Conservation (phyloP, 2,329 filamentous ascomycete species). For the Ceratocystis destructans region DNA sequence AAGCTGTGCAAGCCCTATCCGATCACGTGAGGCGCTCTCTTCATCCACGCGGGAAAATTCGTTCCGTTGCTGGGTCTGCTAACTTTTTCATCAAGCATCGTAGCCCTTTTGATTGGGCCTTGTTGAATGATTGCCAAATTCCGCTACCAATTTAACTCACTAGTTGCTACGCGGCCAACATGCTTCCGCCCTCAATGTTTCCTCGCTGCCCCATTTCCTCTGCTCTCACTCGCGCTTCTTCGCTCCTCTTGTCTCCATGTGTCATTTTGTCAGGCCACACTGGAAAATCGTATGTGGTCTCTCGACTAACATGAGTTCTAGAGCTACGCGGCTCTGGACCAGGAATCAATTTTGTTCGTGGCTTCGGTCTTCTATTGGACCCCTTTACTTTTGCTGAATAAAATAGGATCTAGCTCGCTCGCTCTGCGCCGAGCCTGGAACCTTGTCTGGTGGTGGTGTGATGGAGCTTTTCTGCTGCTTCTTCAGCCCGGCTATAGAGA, state of each 20-base stretch:
- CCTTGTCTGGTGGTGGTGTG: background rate
- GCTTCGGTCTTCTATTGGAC: background rate
- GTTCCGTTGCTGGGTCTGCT: background rate
- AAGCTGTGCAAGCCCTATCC: background rate
- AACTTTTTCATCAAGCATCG: background rate
- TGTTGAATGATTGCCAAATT: background rate
- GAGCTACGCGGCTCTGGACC: background rate
- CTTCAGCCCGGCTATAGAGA: background rate
- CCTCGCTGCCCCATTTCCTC: background rate
- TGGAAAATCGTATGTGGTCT: background rate
- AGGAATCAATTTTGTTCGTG: background rate
- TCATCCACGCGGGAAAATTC: background rate
- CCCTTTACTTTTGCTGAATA: background rate
- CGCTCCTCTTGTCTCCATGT: background rate
- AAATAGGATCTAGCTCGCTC: background rate
- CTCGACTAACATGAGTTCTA: background rate
- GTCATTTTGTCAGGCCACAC: background rate
- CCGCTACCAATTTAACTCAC: background rate
- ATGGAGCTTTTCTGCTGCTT: background rate
- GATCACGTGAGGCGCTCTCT: background rate
- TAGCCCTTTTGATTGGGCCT: background rate
- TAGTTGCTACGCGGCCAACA: background rate
- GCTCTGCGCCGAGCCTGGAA: background rate
- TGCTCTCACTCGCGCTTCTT: background rate
- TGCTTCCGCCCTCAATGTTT: background rate